A percentile compares a stretch with the other conserved stretches of the same genome.
These are phyloP conservation scores for Capsella bursapastoris DNA, from an alignment of 345 rosid species.

Conservation along the genomic window DNA sequence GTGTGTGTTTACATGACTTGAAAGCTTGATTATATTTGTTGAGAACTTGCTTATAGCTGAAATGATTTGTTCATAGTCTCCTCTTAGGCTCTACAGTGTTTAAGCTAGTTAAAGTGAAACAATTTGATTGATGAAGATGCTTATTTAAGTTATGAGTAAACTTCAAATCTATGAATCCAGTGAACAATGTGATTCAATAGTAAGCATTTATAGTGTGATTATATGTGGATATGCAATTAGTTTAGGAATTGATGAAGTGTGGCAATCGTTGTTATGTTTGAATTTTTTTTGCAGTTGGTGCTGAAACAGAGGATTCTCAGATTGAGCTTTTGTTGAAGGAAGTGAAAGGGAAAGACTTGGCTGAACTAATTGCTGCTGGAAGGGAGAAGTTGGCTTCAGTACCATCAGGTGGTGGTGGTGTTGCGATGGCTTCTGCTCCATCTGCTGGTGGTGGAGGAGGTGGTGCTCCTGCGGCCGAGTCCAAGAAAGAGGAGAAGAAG, in stretches of 20 bases:
- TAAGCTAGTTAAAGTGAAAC: too few species aligned
- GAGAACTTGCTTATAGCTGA: too few species aligned
- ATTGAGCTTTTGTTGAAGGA: constrained; percentile 65
- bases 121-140: too few species aligned
- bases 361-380: constrained; percentile 82
- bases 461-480: constrained; percentile 60
- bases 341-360: constrained; percentile 70
- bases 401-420: constrained; percentile 65
- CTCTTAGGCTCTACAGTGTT: too few species aligned
- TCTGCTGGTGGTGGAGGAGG: constrained; percentile 49
- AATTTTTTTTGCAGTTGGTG: constrained; percentile 58
- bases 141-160: too few species aligned
- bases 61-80: too few species aligned
- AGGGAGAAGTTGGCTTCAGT: constrained; percentile 85
- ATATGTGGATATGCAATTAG: too few species aligned
- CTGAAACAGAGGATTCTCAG: constrained; percentile 62
- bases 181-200: too few species aligned
- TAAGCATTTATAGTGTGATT: too few species aligned
- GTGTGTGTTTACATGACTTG: too few species aligned
- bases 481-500: constrained; percentile 80
- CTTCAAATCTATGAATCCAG: too few species aligned
- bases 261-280: neutral
- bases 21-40: too few species aligned
- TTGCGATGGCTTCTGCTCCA: constrained; percentile 46
- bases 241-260: neutral